Conservation (phyloP, 1,139 yeast genomes). For the Zygoascus meyerae region DNA sequence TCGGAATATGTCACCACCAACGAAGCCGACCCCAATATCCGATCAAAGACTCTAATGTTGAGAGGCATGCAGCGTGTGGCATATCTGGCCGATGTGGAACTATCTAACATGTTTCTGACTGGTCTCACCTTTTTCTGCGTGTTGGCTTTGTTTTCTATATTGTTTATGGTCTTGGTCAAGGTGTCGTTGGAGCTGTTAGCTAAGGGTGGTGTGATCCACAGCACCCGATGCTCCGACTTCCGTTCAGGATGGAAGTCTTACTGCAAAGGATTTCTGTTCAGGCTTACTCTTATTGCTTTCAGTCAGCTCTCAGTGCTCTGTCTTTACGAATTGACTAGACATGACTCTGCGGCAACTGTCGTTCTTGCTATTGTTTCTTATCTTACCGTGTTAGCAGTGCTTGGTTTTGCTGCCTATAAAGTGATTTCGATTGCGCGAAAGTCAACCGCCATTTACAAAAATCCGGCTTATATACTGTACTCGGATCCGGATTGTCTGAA, state of each 20-base stretch:
- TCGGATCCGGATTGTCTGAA: constrained; percentile 79
- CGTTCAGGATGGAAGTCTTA: constrained; percentile 75
- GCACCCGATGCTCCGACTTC: constrained; percentile 61
- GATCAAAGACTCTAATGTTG: constrained; percentile 66
- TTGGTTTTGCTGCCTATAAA: constrained; percentile 67
- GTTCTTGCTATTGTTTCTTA: constrained; percentile 71
- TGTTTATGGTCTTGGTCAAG: constrained; percentile 62
- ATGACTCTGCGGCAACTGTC: constrained; percentile 78
- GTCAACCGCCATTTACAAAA: constrained; percentile 68
- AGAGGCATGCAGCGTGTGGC: constrained; percentile 94
- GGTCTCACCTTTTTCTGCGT: constrained; percentile 78
- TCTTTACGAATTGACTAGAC: constrained; percentile 80
- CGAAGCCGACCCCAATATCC: constrained; percentile 52
- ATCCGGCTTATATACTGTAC: constrained; percentile 86
- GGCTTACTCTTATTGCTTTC: constrained; percentile 73
- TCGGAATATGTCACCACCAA: constrained; percentile 59
- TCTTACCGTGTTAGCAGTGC: constrained; percentile 49
- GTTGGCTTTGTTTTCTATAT: constrained; percentile 65
- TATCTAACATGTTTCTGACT: constrained; percentile 80
- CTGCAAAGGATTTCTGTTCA: constrained; percentile 81
- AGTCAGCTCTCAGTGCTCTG: constrained; percentile 81
- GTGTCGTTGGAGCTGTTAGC: constrained; percentile 67
- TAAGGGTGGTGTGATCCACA: constrained; percentile 54
- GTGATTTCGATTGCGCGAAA: constrained; percentile 67
- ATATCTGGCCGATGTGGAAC: constrained; percentile 74